Percentiles rank a stretch among this genome's conserved stretches.
Conservation (phyloP, 805 yeast genomes). For the Priceomyces melissophilus region DNA sequence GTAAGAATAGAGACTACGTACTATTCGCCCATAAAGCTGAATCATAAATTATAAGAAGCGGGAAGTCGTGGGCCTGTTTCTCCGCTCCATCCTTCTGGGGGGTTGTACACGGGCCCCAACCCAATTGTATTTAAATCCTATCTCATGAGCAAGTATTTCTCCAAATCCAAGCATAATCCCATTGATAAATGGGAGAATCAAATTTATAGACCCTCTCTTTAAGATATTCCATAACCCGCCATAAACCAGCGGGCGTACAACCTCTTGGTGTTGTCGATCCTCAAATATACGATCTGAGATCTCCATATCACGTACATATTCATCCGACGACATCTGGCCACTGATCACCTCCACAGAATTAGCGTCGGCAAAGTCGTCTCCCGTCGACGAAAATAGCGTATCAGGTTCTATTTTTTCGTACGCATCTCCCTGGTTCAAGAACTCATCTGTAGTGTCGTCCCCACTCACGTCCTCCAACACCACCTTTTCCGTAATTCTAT, state of each 20-base stretch:
- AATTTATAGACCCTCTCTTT: conserved; percentile 62
- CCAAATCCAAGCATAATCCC: conserved; percentile 97
- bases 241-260: not conserved
- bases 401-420: not conserved
- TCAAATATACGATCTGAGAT: conserved; percentile 9
- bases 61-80: conserved; percentile 15
- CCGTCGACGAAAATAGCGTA: not conserved
- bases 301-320: conserved; percentile 25
- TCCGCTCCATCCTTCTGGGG: conserved; percentile 24
- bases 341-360: conserved; percentile 21
- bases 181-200: conserved; percentile 82
- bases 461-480: not conserved
- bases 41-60: conserved; percentile 12
- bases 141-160: conserved; percentile 88
- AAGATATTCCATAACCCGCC: conserved; percentile 38
- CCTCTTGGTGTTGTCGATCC: not conserved
- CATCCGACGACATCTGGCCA: conserved; percentile 29
- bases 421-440: not conserved
- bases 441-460: not conserved
- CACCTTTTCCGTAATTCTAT: not conserved
- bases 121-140: conserved; percentile 80
- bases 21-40: conserved; percentile 42
- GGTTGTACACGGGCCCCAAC: conserved; percentile 61
- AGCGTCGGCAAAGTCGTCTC: not conserved
- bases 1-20: conserved; percentile 46